Base-by-base conservation (phyloP, 2,329 filamentous ascomycete species). In the Colletotrichum coccodes region DNA sequence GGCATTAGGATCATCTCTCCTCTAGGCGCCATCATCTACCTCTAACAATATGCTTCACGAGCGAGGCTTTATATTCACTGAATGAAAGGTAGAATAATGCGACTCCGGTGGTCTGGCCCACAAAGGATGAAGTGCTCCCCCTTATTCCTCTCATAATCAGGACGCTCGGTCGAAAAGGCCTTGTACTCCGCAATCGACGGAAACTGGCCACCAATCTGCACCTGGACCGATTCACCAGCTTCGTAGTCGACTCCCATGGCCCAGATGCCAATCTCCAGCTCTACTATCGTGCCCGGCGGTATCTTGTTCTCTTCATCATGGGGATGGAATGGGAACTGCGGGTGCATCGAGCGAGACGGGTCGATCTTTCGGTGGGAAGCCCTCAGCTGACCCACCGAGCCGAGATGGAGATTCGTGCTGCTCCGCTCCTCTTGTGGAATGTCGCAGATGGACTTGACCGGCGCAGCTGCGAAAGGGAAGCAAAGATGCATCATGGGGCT, bases 201-300 rank as follows among this genome's bases (percentile, higher is more conserved):
- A 36, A 78, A 76, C 57, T 79, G 75, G 0, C 75, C 76, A 7
- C 72, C 72, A 21, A 79, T 68, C 71, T 78, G 53, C 23, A 79
- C 44, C 12, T 62, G 63, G 18, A 75, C 66, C 9, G 68, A 67
- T 68, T 84, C 81, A 0, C 81, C 83, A 6, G 75, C 79, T 3
- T 84, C 81, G 71, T 81, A 86, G 32, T 84, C 80, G 0, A 84
- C 77, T 0, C 83, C 83, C 76, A 82, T 80, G 0, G 80, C 78
- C 83, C 82, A 86, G 14, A 86, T 82, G 0, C 82, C 82, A 65
- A 86, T 85, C 52, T 85, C 82, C 5, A 85, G 73, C 71, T 79
- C 79, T 4, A 84, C 82, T 23, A 85, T 73, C 7, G 79, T 74
- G 0, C 83, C 83, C 0, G 77, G 78, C 3, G 72, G 61, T 1